Evolutionary conservation across 1,139 yeast species (phyloP), one percentile per base, ranked within the genome.

Genomic region (Kurtzmaniella quercitrusa): DNA sequence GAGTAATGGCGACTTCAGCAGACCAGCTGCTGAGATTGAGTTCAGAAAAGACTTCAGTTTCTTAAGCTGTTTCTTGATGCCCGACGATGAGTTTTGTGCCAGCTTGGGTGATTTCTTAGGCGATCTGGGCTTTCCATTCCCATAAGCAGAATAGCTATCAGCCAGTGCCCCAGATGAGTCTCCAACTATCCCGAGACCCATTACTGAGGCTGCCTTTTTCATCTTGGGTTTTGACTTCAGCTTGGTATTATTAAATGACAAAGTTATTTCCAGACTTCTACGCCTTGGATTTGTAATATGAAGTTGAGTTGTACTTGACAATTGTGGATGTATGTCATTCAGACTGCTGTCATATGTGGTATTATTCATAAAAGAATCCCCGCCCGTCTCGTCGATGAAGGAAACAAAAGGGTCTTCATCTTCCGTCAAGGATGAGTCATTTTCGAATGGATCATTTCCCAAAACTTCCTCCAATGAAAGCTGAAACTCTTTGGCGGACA

Each of bases 401-500:
- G 40, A 33, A 22, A 33, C 38, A 28, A 34, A 34, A 2, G 22
- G 22, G 14, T 34, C 26, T 19, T 33, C 36, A 11, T 32, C 37
- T 15, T 33, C 34, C 6, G 35, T 30, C 2, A 42, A 40, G 23
- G 34, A 50, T 36, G 37, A 47, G 34, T 47, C 53, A 3, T 19
- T 34, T 11, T 50, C 53, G 33, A 60, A 55, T 3, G 64, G 63
- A 40, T 58, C 59, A n/a, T 50, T 46, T 38, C 52, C 50, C 26
- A 60, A 46, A 15, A 59, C 45, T 39, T 59, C 63, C 23, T 60
- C 62, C n/a, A 59, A 55, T 3, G 60, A 55, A 26, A 54, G 41
- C 17, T 45, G 47, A 12, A 40, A 35, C 18, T 44, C 50, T 15
- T 33, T 3, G 32, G 26, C 3, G 7, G 33, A 37, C 17, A 26